Evolutionary conservation across 2,329 filamentous ascomycete species (phyloP), one percentile per base, ranked within the genome.

Genomic region (Xylaria sp.): DNA sequence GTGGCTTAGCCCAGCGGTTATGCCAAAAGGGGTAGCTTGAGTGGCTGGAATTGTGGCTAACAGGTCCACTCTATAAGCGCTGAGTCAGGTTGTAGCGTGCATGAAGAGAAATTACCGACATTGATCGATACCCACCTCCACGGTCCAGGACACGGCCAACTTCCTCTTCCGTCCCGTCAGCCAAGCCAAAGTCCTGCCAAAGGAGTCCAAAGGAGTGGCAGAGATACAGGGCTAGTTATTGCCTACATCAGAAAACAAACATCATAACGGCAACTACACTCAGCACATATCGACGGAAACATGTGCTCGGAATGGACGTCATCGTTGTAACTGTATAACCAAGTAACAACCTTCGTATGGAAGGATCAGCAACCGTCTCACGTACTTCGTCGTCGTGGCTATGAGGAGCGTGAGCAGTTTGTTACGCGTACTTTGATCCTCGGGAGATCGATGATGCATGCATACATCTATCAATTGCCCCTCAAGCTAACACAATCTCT

Each of bases 401-500:
- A 14, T 48, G 36, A 48, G 36, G 11, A 42, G 19, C 24, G 9
- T 48, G 36, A 48, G 36, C 17, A 42, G 19, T 19, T 54, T 4
- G 39, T 57, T 60, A 53, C 54, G 36, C 57, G 42, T 36, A 39
- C 8, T 34, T 2, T 24, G 32, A 57, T 50, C 39, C 51, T 47
- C 12, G 27, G 11, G 30, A 14, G 8, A 21, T 21, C 19, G 42
- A 42, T n/a, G 17, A 48, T 27, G 24, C 24, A 4, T 27, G 24
- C 24, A n/a, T 47, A 50, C 11, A 8, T 48, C 34, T 36, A 5
- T 17, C 60, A 39, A 61, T 5, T 42, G 4, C 7, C 51, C 19
- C 50, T 68, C 39, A 72, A 53, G 63, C 69, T 9, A 73, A 58
- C 34, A 57, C 27, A 14, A 73, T 68, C 54, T 73, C 67, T 32